These are phyloP conservation scores for Leersia perrieri DNA, from an alignment of 176 grass and related monocot species.

Conservation along the genomic window DNA sequence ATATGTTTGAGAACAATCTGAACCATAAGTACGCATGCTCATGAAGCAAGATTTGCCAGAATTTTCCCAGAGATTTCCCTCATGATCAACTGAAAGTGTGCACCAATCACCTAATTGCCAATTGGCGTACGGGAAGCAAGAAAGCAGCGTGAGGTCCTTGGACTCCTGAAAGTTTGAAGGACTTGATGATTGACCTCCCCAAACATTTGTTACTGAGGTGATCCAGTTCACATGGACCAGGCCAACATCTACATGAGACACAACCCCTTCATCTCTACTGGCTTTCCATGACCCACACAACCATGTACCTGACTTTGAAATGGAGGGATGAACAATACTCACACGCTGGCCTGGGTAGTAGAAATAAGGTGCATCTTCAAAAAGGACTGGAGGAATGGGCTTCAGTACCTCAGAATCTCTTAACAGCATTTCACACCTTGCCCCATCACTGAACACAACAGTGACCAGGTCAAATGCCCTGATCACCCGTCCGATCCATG, in stretches of 20 bases:
- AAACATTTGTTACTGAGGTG: slow-evolving; percentile 62
- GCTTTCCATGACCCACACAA: slow-evolving; percentile 69
- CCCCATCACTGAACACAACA: slow-evolving; percentile 65
- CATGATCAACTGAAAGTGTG: slow-evolving; percentile 39
- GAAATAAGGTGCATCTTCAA: slow-evolving; percentile 77
- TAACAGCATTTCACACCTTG: slow-evolving; percentile 77
- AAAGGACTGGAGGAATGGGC: slow-evolving; percentile 51
- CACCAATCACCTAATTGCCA: slow-evolving; percentile 99
- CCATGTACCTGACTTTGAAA: slow-evolving; percentile 66
- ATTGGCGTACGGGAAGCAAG: slow-evolving; percentile 75
- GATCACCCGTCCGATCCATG: slow-evolving; percentile 88
- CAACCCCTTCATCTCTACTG: slow-evolving; percentile 59
- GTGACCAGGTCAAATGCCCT: slow-evolving; percentile 76
- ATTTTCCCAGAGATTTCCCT: slow-evolving; percentile 30
- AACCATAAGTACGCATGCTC: slow-evolving; percentile 23
- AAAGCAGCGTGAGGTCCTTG: slow-evolving; percentile 66
- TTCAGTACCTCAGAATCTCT: slow-evolving; percentile 67
- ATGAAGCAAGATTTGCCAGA: slow-evolving; percentile 30
- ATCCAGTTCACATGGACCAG: slow-evolving; percentile 82
- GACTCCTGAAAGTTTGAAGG: slow-evolving; percentile 67
- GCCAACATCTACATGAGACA: slow-evolving; percentile 72
- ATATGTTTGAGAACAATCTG: slow-evolving; percentile 56
- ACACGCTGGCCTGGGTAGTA: slow-evolving; percentile 84
- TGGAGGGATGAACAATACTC: slow-evolving; percentile 44
- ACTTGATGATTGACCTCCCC: slow-evolving; percentile 53